phyloP scores from a whole-genome alignment of 345 rosid species.

The Corymbia maculata region DNA sequence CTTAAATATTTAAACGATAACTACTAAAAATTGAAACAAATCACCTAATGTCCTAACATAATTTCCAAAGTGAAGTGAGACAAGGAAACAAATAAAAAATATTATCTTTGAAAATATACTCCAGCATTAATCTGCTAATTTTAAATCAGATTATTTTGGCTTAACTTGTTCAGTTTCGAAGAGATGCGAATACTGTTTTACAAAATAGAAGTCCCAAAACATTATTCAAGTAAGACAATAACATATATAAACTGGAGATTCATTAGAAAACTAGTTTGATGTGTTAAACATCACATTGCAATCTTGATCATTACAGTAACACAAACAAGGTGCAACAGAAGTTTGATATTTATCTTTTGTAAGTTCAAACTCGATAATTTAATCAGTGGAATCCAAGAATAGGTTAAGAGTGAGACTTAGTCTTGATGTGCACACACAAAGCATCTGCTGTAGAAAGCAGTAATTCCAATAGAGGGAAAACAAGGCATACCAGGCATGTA shows the following conservation, averaged over 20 bases:
- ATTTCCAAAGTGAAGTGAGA: not conserved
- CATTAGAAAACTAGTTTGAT: not conserved
- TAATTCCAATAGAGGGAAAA: not conserved
- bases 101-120: not conserved
- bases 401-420: no score
- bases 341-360: not conserved
- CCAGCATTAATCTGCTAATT: no score
- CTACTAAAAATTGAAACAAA: not conserved
- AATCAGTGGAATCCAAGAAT: not conserved
- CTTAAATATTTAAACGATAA: not conserved
- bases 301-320: not conserved
- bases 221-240: not conserved
- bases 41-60: not conserved
- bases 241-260: not conserved
- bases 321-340: not conserved
- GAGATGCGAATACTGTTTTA: not conserved
- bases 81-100: not conserved
- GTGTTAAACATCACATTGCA: not conserved
- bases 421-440: no score
- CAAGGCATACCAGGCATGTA: not conserved
- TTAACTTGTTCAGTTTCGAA: not conserved
- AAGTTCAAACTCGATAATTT: not conserved
- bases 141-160: not conserved
- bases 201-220: no score
- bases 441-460: not conserved